A percentile compares a stretch with the other conserved stretches of the same genome.
Evolutionary conservation across 345 rosid species (phyloP).

Genomic region (Rhodomyrtus tomentosa): DNA sequence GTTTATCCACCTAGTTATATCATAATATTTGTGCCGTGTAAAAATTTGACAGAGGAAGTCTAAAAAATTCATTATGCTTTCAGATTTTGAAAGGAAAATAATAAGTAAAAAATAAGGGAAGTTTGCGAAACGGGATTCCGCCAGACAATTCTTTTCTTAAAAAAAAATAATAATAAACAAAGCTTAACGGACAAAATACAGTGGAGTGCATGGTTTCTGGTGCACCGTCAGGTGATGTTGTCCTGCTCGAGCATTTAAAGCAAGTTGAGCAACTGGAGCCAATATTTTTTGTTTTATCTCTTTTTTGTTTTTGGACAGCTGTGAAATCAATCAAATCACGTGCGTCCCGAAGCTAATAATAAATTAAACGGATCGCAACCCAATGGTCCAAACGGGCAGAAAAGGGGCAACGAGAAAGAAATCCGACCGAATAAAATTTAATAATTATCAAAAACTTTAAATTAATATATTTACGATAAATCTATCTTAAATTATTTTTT

Average conservation of each 20-base stretch:
- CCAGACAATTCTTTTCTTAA: background rate
- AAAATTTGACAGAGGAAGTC: background rate
- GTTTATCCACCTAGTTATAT: background rate
- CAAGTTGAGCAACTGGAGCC: background rate
- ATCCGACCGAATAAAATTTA: background rate
- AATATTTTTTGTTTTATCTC: background rate
- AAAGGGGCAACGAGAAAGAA: background rate
- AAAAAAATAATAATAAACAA: background rate
- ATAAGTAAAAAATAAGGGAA: too few species aligned
- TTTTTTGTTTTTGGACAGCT: background rate
- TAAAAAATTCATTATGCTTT: too few species aligned
- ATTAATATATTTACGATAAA: too few species aligned
- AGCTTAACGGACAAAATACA: background rate
- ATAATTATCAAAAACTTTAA: too few species aligned
- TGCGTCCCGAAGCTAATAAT: background rate
- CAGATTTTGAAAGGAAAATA: too few species aligned
- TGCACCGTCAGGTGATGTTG: background rate
- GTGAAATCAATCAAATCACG: background rate
- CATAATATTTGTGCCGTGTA: background rate
- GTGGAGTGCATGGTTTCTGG: background rate
- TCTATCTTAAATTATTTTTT: too few species aligned
- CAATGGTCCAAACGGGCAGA: background rate
- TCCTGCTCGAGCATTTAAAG: background rate
- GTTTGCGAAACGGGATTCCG: background rate
- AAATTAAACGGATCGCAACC: background rate